Evolutionary conservation across 2,329 filamentous ascomycete species (phyloP), one percentile per base, ranked within the genome.

Genomic region (Pseudohalonectria lignicola): DNA sequence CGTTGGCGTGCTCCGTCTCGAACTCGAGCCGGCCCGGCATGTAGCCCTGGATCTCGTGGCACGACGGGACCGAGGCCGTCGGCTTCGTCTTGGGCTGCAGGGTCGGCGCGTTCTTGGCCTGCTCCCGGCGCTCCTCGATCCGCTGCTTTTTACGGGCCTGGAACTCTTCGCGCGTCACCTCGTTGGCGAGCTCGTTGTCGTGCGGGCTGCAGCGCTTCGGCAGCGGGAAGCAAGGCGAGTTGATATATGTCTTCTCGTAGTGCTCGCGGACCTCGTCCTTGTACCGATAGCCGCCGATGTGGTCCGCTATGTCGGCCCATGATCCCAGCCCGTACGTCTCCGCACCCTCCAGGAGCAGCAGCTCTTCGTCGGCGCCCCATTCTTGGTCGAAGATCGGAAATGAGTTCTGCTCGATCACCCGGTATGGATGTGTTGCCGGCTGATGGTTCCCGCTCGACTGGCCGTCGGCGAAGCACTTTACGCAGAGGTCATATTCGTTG

Each of bases 11-110:
- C 52, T 98, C 92, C 0, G 86, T 95, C 67, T 98, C 92, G 46
- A 98, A 98, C 53, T 98, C 92, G 46, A 98, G 62, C 30, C 92
- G 86, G 32, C 92, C 92, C 3, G 92, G 92, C 92, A 98, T 98
- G 57, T 94, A 98, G 3, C 92, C 92, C 60, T 95, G 87, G 28
- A 98, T 92, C 60, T 98, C 92, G 64, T 98, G 92, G 58, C 92
- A 98, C 25, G 87, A 82, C 1, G 92, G 92, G 3, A 95, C 87
- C 64, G 85, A 94, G 8, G 88, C 88, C 0, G 90, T 96, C 0
- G 92, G 92, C 54, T 96, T 96, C 49, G 90, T 88, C 61, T 95
- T 94, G 2, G 90, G 86, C 18, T 86, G 84, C 28, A 87, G 72
- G 1, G 86, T 81, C 1, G 86, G 79, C 8, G 86, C 84, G 44